A percentile compares a stretch with the other conserved stretches of the same genome.
phyloP scores from a whole-genome alignment of 2,329 filamentous ascomycete species.

The Alternaria sp. region DNA sequence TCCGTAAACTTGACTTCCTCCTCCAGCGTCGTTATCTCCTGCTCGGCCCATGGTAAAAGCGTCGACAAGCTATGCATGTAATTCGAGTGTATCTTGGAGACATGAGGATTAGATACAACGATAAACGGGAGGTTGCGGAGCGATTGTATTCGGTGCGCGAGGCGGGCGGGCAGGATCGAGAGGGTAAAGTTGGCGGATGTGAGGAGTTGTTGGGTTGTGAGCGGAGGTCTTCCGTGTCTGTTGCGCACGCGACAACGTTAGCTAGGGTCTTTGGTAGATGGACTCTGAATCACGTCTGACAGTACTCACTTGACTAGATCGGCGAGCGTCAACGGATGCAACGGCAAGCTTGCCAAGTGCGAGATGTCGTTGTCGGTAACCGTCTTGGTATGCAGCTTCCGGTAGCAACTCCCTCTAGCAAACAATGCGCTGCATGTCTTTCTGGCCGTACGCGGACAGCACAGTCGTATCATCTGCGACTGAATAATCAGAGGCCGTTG shows the following conservation, averaged over 20 bases:
- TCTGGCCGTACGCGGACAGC: slow-evolving; percentile 38
- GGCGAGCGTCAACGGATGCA: slow-evolving; percentile 83
- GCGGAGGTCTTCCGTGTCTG: slow-evolving; percentile 81
- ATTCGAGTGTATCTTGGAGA: slow-evolving; percentile 93
- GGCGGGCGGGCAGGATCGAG: slow-evolving; percentile 86
- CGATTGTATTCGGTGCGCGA: slow-evolving; percentile 93
- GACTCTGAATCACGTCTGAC: not conserved
- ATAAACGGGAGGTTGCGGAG: slow-evolving; percentile 95
- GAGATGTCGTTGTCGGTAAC: slow-evolving; percentile 78
- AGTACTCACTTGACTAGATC: slow-evolving; percentile 82
- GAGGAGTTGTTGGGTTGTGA: slow-evolving; percentile 81
- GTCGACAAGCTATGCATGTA: slow-evolving; percentile 94
- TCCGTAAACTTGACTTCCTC: slow-evolving; percentile 93
- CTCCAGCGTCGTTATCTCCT: slow-evolving; percentile 76
- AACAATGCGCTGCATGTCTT: slow-evolving; percentile 29
- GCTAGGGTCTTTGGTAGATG: not conserved
- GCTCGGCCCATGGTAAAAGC: slow-evolving; percentile 82
- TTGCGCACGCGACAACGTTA: slow-evolving; percentile 24
- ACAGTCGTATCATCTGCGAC: slow-evolving; percentile 47
- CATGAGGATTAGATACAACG: slow-evolving; percentile 96
- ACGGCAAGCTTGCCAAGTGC: slow-evolving; percentile 76
- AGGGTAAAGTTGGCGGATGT: slow-evolving; percentile 96
- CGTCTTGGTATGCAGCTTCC: slow-evolving; percentile 50
- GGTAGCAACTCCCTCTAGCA: slow-evolving; percentile 23
- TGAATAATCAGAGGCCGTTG: slow-evolving; percentile 49